phyloP scores from a whole-genome alignment of 352 stramenopile species.

The Globisporangium acanthophoron region DNA sequence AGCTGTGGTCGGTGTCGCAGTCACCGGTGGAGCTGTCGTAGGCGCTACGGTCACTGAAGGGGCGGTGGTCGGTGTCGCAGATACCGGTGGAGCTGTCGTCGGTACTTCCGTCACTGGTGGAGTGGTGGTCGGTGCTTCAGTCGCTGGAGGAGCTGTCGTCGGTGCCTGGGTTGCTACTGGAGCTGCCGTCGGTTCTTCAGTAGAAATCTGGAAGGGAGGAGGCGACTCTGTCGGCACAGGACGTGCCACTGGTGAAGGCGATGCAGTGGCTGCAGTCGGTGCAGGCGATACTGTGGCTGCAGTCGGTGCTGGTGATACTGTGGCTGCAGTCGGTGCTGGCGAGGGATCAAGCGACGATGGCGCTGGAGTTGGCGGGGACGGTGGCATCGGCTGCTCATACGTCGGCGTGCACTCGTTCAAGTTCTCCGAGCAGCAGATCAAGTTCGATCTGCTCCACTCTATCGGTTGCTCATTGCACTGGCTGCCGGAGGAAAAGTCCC shows the following conservation, averaged over 20 bases:
- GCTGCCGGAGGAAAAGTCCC: slow-evolving; percentile 17
- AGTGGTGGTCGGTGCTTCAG: background rate
- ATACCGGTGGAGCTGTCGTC: background rate
- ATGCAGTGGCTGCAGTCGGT: too few species aligned
- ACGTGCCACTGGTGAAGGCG: background rate
- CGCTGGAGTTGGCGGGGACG: background rate
- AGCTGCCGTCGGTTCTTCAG: background rate
- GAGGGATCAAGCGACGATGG: background rate
- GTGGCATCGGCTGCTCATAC: slow-evolving; percentile 30
- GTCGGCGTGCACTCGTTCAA: slow-evolving; percentile 29
- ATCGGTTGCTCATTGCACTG: slow-evolving; percentile 25
- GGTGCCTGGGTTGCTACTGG: background rate
- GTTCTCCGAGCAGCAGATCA: slow-evolving; percentile 39
- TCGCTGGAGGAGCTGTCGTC: background rate
- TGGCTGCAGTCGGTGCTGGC: background rate
- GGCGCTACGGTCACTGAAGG: background rate
- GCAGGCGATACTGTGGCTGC: too few species aligned
- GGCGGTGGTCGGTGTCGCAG: background rate
- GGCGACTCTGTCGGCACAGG: background rate
- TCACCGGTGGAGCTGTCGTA: background rate
- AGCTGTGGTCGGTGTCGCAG: too few species aligned
- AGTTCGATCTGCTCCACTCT: slow-evolving; percentile 37
- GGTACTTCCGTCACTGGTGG: background rate
- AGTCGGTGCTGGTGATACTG: background rate
- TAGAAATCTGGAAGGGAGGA: background rate